phyloP scores from a whole-genome alignment of 2,329 filamentous ascomycete genomes.

The Cladosporium sp. region DNA sequence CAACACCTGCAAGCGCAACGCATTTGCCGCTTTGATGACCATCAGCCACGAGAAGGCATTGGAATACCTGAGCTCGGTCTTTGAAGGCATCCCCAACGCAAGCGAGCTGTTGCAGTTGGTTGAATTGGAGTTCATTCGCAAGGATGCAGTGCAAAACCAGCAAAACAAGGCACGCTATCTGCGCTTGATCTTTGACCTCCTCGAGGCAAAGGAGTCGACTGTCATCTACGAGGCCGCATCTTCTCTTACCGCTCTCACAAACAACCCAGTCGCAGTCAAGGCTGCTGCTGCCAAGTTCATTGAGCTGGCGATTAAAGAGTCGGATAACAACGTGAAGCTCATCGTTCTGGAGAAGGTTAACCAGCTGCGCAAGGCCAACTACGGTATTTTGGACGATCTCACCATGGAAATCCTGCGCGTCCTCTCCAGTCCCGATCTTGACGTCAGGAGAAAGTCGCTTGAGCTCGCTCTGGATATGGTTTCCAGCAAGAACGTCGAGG shows the following conservation, averaged over 20 bases:
- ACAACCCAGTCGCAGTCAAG: slow-evolving; percentile 95
- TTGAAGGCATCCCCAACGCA: slow-evolving; percentile 89
- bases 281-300: slow-evolving; percentile 95
- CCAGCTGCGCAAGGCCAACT: slow-evolving; percentile 78
- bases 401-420: slow-evolving; percentile 97
- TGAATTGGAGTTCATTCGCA: slow-evolving; percentile 94
- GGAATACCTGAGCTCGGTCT: slow-evolving; percentile 79
- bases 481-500: slow-evolving; percentile 96
- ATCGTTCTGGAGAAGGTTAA: slow-evolving; percentile 95
- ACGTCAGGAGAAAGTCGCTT: slow-evolving; percentile 88
- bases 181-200: slow-evolving; percentile 88
- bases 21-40: slow-evolving; percentile 82
- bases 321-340: slow-evolving; percentile 98
- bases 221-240: slow-evolving; percentile 97
- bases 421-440: slow-evolving; percentile 89
- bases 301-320: slow-evolving; percentile 92
- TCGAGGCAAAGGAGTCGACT: slow-evolving; percentile 88
- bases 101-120: slow-evolving; percentile 91
- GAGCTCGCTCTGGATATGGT: slow-evolving; percentile 94
- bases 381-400: slow-evolving; percentile 85
- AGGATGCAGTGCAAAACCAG: slow-evolving; percentile 90
- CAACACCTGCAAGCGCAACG: slow-evolving; percentile 94
- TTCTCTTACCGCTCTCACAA: slow-evolving; percentile 86
- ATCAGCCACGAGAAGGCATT: slow-evolving; percentile 93
- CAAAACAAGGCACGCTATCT: slow-evolving; percentile 95